Percentiles rank a stretch among this genome's conserved stretches.
These are phyloP conservation scores for Saccharomyces hybrid DNA, from an alignment of 1,139 yeast genomes.

Conservation along the genomic window DNA sequence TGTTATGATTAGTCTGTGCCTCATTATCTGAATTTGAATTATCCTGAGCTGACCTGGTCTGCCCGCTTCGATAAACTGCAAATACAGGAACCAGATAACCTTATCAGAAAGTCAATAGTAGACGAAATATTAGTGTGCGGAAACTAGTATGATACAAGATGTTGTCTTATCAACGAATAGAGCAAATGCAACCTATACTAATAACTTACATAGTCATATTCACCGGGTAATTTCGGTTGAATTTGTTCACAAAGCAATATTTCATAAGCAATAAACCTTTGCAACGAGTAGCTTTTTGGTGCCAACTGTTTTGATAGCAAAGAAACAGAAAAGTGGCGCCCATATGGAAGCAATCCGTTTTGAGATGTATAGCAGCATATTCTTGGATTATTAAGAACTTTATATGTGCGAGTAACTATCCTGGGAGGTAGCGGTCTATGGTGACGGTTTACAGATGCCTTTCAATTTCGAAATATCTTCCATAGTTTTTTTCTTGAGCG, in stretches of 20 bases:
- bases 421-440: background rate
- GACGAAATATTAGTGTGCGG: background rate
- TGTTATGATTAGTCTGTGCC: background rate
- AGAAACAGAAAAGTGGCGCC: background rate
- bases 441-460: background rate
- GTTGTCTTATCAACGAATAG: background rate
- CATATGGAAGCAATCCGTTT: background rate
- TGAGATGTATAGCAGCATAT: background rate
- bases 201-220: background rate
- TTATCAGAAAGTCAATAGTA: background rate
- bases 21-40: background rate
- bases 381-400: background rate
- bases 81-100: background rate
- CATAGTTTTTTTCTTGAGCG: constrained; percentile 29
- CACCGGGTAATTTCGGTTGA: background rate
- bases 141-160: background rate
- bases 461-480: constrained; percentile 15
- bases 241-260: background rate
- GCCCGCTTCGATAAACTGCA: background rate
- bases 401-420: background rate
- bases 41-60: background rate
- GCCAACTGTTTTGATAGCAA: background rate
- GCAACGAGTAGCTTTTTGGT: background rate
- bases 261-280: background rate
- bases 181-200: background rate